phyloP scores from a whole-genome alignment of 1,284 basidiomycete genomes.

The Boletellus sp. region DNA sequence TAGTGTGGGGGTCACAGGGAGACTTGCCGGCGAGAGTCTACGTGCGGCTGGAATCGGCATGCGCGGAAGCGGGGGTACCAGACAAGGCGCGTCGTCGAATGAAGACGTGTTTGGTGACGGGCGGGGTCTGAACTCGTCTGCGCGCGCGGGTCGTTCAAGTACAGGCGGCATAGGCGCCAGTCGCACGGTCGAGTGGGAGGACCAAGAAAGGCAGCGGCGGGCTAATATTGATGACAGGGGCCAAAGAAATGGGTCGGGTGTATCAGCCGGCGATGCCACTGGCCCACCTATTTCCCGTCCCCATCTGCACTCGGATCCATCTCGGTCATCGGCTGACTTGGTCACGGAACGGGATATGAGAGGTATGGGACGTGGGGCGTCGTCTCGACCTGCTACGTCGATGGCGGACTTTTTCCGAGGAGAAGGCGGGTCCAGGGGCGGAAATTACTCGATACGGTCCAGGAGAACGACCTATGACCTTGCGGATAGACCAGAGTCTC shows the following conservation, averaged over 20 bases:
- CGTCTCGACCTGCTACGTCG: conserved; percentile 32
- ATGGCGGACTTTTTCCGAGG: conserved; percentile 29
- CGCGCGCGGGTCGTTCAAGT: conserved; percentile 17
- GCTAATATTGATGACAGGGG: conserved; percentile 15
- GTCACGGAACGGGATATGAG: conserved; percentile 20
- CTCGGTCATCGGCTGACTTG: conserved; percentile 16
- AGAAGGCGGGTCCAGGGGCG: conserved; percentile 13
- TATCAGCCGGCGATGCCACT: conserved; percentile 13
- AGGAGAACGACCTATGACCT: conserved; percentile 26
- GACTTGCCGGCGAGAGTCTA: conserved; percentile 64
- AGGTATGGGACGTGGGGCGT: conserved; percentile 9
- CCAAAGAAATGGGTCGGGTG: conserved; percentile 15
- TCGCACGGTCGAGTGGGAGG: conserved; percentile 27
- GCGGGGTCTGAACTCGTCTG: conserved; percentile 11
- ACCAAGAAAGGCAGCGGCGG: conserved; percentile 15
- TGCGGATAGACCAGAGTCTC: conserved; percentile 22
- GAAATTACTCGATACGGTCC: conserved; percentile 16
- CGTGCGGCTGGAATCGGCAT: conserved; percentile 63
- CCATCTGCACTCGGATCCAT: conserved; percentile 28
- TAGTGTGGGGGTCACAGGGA: conserved; percentile 40
- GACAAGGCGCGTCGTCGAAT: conserved; percentile 21
- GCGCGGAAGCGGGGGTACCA: conserved; percentile 23
- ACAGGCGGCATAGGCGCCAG: conserved; percentile 6
- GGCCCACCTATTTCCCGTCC: conserved; percentile 23
- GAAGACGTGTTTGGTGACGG: conserved; percentile 40